These are phyloP conservation scores for Moniliella sp. DNA, from an alignment of 1,284 basidiomycete genomes.

Conservation along the genomic window DNA sequence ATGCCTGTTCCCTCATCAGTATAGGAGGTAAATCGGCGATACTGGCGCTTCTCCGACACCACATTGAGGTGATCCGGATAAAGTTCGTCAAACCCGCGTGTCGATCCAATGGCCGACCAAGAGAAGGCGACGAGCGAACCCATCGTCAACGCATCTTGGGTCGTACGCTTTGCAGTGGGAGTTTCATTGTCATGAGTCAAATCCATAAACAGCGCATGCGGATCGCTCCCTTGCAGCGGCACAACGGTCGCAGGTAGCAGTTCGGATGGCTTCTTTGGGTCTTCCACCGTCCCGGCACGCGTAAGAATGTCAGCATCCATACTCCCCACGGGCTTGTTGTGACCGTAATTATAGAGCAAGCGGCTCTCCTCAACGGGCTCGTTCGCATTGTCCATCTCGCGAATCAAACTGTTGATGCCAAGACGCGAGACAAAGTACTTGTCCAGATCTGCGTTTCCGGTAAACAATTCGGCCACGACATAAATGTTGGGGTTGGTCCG, in stretches of 20 bases:
- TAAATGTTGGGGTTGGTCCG: slow-evolving; percentile 73
- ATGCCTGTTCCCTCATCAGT: slow-evolving; percentile 3
- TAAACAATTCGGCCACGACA: slow-evolving; percentile 87
- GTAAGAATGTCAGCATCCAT: slow-evolving; percentile 18
- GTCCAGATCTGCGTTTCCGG: slow-evolving; percentile 68
- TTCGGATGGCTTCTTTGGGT: not conserved
- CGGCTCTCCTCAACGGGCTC: slow-evolving; percentile 25
- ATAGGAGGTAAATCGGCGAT: slow-evolving; percentile 1
- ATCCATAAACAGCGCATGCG: slow-evolving; percentile 28
- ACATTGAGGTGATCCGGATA: slow-evolving; percentile 21
- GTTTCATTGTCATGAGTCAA: slow-evolving; percentile 28
- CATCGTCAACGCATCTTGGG: slow-evolving; percentile 26
- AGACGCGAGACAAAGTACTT: slow-evolving; percentile 22
- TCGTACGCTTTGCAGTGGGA: slow-evolving; percentile 19
- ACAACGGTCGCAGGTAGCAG: slow-evolving; percentile 6
- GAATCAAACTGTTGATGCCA: slow-evolving; percentile 23
- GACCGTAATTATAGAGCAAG: slow-evolving; percentile 21
- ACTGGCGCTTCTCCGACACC: slow-evolving; percentile 16
- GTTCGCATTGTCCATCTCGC: slow-evolving; percentile 26
- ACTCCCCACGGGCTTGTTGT: slow-evolving; percentile 25
- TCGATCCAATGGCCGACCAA: slow-evolving; percentile 25
- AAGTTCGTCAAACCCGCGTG: slow-evolving; percentile 23
- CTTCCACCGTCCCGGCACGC: not conserved
- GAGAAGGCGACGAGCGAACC: slow-evolving; percentile 23
- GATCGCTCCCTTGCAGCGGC: slow-evolving; percentile 15